These are phyloP conservation scores for Amborella trichopoda DNA, from an alignment of 164 flowering plant species.

Conservation along the genomic window DNA sequence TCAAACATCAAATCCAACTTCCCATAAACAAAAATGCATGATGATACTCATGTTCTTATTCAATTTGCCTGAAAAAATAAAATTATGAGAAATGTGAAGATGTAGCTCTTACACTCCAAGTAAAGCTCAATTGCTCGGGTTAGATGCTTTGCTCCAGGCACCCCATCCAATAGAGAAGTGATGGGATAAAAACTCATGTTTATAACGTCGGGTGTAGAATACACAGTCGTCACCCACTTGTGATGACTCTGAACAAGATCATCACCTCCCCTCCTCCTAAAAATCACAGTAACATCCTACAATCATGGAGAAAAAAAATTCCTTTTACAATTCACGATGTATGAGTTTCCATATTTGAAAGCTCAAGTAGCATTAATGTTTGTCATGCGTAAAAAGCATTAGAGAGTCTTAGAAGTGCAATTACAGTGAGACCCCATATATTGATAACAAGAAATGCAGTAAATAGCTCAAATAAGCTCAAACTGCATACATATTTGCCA, in stretches of 20 bases:
- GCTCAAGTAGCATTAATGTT: too few relatives aligned
- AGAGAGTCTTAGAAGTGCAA: too few relatives aligned
- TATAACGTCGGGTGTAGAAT: conserved; percentile 79
- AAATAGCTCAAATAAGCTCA: too few relatives aligned
- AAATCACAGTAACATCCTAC: conserved; percentile 98
- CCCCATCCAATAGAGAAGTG: conserved; percentile 74
- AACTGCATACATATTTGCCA: too few relatives aligned
- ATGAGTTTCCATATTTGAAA: too few relatives aligned
- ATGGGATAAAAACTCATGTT: conserved; percentile 88
- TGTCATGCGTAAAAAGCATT: too few relatives aligned
- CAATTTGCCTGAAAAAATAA: background rate
- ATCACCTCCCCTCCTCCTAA: conserved; percentile 97
- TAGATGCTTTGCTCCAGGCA: conserved; percentile 70
- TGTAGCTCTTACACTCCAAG: conserved; percentile 63
- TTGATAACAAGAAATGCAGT: too few relatives aligned
- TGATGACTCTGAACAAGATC: conserved; percentile 89
- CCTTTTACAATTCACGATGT: too few relatives aligned
- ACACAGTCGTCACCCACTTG: conserved; percentile 66
- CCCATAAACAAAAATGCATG: too few relatives aligned
- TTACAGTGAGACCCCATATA: too few relatives aligned
- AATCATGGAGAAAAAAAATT: conserved; percentile 15
- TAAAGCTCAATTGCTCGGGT: conserved; percentile 86
- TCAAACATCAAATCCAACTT: too few relatives aligned
- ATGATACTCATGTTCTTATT: too few relatives aligned
- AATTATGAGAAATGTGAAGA: background rate